phyloP scores from a whole-genome alignment of 202 grass and related monocot species.

The Schoenoplectus tabernaemontani region DNA sequence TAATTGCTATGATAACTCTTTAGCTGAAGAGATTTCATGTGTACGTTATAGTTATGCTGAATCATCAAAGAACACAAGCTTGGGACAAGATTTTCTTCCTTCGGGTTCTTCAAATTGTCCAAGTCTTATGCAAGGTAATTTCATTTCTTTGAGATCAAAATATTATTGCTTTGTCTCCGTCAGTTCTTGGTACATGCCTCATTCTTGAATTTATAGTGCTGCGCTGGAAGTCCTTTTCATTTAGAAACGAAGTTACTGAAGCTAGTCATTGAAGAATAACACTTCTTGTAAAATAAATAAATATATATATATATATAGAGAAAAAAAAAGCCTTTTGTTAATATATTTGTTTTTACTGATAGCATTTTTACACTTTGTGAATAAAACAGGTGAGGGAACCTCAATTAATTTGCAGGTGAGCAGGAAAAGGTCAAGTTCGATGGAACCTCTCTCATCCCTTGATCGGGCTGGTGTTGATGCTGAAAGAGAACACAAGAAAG shows the following conservation, averaged over 20 bases:
- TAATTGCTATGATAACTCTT: background rate
- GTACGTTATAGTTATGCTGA: background rate
- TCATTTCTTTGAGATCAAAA: background rate
- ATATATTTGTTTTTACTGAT: background rate
- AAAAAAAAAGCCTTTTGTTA: background rate
- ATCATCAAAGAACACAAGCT: background rate
- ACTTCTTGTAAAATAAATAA: background rate
- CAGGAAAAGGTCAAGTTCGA: conserved; percentile 10
- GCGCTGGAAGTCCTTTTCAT: background rate
- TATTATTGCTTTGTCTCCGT: background rate
- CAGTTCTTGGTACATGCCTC: background rate
- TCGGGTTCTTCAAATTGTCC: conserved; percentile 3
- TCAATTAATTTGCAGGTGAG: background rate
- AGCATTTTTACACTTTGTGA: background rate
- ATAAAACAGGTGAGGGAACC: background rate
- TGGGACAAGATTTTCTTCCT: background rate
- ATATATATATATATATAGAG: too few species aligned
- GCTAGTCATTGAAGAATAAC: background rate
- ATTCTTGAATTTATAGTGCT: background rate
- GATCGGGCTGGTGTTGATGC: background rate
- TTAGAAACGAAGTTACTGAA: background rate
- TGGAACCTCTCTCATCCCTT: background rate
- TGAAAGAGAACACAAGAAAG: conserved; percentile 17
- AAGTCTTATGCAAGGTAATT: background rate
- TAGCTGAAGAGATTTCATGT: background rate